Conservation (phyloP, 768 basidiomycete genomes). For the Strobilomyces echinocephalus region DNA sequence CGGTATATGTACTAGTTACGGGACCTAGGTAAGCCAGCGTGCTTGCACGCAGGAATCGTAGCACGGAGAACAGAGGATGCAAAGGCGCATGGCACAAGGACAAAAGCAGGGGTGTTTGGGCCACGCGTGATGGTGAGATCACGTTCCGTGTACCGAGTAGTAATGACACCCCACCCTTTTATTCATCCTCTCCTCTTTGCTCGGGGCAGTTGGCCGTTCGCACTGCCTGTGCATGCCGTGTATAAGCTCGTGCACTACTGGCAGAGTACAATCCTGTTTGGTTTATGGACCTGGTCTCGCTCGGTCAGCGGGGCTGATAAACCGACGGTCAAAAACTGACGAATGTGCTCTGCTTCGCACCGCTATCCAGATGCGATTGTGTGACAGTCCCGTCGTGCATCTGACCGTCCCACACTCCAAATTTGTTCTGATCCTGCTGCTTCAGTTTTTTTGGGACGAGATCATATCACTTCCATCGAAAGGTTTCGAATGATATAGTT, state of each 20-base stretch:
- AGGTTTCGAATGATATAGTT: too few species aligned
- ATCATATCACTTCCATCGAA: too few species aligned
- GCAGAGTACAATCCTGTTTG: background rate
- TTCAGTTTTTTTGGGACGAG: too few species aligned
- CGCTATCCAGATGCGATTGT: slow-evolving; percentile 3
- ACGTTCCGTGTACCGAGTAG: background rate
- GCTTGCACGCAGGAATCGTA: slow-evolving; percentile 7
- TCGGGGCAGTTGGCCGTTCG: too few species aligned
- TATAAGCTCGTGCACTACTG: background rate
- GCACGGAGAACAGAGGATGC: slow-evolving; percentile 16
- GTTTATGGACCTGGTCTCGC: background rate
- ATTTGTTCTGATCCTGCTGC: background rate
- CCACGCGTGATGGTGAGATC: slow-evolving; percentile 16
- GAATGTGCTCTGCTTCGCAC: slow-evolving; percentile 3
- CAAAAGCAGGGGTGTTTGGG: slow-evolving; percentile 3
- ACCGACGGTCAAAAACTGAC: background rate
- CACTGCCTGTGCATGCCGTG: slow-evolving; percentile 12
- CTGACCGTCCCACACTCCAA: background rate
- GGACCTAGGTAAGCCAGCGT: too few species aligned
- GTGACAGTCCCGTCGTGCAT: background rate
- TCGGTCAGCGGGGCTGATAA: background rate
- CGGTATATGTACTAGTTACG: too few species aligned
- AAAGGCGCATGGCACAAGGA: slow-evolving; percentile 14
- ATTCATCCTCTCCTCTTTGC: slow-evolving; percentile 1
- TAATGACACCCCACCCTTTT: slow-evolving; percentile 9